These are phyloP conservation scores for Begonia peltatifolia DNA, from an alignment of 306 rosid species.

Conservation along the genomic window DNA sequence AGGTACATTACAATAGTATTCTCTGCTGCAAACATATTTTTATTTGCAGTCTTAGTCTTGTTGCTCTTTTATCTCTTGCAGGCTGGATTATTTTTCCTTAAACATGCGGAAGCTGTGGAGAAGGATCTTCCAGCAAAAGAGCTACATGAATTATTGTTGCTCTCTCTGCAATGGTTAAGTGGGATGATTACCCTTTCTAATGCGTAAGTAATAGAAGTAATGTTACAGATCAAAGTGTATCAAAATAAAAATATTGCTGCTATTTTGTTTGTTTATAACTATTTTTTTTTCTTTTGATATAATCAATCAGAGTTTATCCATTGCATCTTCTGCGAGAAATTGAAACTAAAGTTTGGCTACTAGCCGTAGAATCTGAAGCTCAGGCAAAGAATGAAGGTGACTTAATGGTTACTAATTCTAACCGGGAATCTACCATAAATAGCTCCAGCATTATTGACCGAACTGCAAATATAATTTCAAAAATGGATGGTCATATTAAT, in stretches of 20 bases:
- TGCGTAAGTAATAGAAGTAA: constrained; percentile 42
- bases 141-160: constrained; percentile 82
- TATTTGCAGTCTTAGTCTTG: constrained; percentile 3
- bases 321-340: constrained; percentile 87
- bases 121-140: constrained; percentile 94
- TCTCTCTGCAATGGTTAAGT: constrained; percentile 92
- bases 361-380: constrained; percentile 88
- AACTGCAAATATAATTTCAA: constrained; percentile 74
- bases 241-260: neutral
- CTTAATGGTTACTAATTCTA: constrained; percentile 38
- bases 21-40: neutral
- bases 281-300: constrained; percentile 21
- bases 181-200: constrained; percentile 76
- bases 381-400: constrained; percentile 83
- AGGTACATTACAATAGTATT: constrained; percentile 24
- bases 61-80: constrained; percentile 25
- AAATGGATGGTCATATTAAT: constrained; percentile 81
- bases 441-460: constrained; percentile 75
- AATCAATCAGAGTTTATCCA: constrained; percentile 61
- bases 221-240: too few species aligned
- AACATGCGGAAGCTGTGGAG: constrained; percentile 94
- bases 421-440: constrained; percentile 39
- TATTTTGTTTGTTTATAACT: constrained; percentile 12
- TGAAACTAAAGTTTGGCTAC: constrained; percentile 95
- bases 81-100: constrained; percentile 97